A percentile compares a stretch with the other conserved stretches of the same genome.
These are phyloP conservation scores for Diaporthe vaccinii DNA, from an alignment of 2,329 filamentous ascomycete genomes.

Conservation along the genomic window DNA sequence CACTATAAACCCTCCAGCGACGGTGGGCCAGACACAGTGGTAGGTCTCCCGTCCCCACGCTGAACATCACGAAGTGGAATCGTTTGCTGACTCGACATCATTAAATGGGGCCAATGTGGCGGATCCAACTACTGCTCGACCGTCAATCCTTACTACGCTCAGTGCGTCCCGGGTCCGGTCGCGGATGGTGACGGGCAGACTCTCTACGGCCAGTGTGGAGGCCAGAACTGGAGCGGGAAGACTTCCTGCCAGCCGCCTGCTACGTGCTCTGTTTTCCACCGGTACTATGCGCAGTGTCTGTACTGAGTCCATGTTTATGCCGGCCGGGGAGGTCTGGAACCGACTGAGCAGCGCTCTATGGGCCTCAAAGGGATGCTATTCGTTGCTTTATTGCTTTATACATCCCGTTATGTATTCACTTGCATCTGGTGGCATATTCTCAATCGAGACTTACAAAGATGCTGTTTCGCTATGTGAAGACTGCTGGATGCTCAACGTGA, in stretches of 20 bases:
- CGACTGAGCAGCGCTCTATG: no score
- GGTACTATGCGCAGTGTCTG: not conserved
- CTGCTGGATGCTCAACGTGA: not conserved
- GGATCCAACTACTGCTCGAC: conserved; percentile 5
- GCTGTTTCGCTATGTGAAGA: not conserved
- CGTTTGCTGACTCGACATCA: not conserved
- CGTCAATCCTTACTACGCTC: not conserved
- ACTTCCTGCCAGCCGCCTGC: conserved; percentile 5
- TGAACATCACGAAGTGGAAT: not conserved
- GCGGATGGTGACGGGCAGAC: conserved; percentile 4
- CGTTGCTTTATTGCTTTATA: no score
- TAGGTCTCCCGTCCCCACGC: not conserved
- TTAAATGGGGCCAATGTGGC: conserved; percentile 9
- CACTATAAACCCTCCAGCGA: not conserved
- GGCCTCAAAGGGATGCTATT: not conserved
- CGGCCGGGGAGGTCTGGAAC: not conserved
- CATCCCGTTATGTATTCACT: no score
- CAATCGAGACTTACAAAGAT: not conserved
- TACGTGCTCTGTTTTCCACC: not conserved
- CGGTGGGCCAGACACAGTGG: conserved; percentile 11
- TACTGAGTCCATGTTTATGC: not conserved
- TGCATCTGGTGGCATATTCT: not conserved
- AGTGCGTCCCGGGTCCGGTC: not conserved
- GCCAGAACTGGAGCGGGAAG: not conserved
- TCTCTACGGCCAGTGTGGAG: conserved; percentile 8